Percentiles rank a stretch among this genome's conserved stretches.
phyloP scores from a whole-genome alignment of 768 basidiomycete genomes.

The Mycena vitilis region DNA sequence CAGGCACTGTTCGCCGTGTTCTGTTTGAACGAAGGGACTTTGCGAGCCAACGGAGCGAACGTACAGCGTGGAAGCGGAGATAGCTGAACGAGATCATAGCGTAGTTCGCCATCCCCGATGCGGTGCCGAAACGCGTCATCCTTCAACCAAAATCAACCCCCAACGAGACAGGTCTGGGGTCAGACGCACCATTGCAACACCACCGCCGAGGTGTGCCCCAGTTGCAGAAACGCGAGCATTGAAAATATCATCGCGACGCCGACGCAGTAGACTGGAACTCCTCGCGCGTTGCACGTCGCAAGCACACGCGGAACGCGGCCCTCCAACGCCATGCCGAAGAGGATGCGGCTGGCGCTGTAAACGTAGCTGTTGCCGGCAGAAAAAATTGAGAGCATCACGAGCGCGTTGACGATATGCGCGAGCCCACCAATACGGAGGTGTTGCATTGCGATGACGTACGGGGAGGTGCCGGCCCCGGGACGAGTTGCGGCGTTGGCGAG shows the following conservation, averaged over 20 bases:
- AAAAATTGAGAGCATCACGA: conserved; percentile 75
- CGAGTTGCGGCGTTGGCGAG: conserved; percentile 66
- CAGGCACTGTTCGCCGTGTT: conserved; percentile 48
- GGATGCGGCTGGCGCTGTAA: conserved; percentile 65
- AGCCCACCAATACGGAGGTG: conserved; percentile 72
- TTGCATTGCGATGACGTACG: conserved; percentile 87
- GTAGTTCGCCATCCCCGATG: conserved; percentile 58
- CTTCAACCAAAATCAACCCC: not conserved
- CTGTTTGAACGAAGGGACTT: not conserved
- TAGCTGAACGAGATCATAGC: conserved; percentile 61
- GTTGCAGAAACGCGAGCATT: conserved; percentile 59
- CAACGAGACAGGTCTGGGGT: too few species aligned
- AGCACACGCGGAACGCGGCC: conserved; percentile 68
- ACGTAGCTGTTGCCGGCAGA: conserved; percentile 80
- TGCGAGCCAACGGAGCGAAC: conserved; percentile 29
- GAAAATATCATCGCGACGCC: conserved; percentile 53
- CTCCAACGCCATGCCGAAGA: conserved; percentile 69
- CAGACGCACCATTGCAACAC: conserved; percentile 61
- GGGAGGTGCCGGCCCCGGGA: conserved; percentile 71
- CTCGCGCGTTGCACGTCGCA: conserved; percentile 61
- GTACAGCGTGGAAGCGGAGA: conserved; percentile 55
- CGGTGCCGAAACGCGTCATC: conserved; percentile 54
- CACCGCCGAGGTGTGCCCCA: conserved; percentile 57
- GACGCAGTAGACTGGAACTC: conserved; percentile 70
- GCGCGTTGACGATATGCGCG: conserved; percentile 77